Evolutionary conservation across 2,329 filamentous ascomycete genomes (phyloP).

Genomic region (Stachybotrys chartarum): DNA sequence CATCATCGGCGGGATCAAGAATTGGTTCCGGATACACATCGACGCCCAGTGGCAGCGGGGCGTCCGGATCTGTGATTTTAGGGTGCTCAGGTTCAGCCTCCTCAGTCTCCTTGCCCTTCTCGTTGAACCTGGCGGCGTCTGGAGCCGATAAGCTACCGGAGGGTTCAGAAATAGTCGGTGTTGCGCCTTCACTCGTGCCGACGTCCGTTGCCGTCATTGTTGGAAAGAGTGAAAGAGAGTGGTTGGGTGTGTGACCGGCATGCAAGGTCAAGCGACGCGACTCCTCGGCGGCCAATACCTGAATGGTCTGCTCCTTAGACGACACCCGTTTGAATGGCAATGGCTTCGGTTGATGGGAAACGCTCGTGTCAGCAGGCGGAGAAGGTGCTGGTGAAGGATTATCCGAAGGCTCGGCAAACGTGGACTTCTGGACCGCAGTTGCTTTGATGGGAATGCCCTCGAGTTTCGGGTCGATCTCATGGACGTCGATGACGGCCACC

Average conservation of each 20-base stretch:
- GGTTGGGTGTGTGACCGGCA: conserved; percentile 56
- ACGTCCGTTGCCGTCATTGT: conserved; percentile 34
- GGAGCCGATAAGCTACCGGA: not conserved
- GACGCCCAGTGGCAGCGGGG: conserved; percentile 6
- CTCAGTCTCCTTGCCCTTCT: conserved; percentile 2
- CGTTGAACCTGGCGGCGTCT: not conserved
- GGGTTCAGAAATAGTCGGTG: conserved; percentile 15
- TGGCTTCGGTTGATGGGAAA: conserved; percentile 1
- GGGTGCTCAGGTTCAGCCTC: conserved; percentile 2
- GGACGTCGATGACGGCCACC: conserved; percentile 47
- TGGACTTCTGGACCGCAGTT: conserved; percentile 43
- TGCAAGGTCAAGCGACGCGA: conserved; percentile 50
- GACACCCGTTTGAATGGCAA: conserved; percentile 15
- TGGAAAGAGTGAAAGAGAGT: conserved; percentile 46
- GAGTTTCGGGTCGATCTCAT: conserved; percentile 49
- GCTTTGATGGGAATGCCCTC: conserved; percentile 53
- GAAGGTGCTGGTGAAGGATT: conserved; percentile 20
- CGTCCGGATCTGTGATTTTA: conserved; percentile 3
- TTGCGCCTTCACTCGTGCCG: conserved; percentile 20
- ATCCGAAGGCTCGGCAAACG: conserved; percentile 34
- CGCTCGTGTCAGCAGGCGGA: conserved; percentile 14
- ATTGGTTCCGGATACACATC: conserved; percentile 15
- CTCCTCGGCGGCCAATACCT: conserved; percentile 40
- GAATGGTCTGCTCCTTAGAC: conserved; percentile 35
- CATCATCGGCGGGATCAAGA: conserved; percentile 36